phyloP scores from a whole-genome alignment of 2,329 filamentous ascomycete genomes.

The Penicillium oxalicum region DNA sequence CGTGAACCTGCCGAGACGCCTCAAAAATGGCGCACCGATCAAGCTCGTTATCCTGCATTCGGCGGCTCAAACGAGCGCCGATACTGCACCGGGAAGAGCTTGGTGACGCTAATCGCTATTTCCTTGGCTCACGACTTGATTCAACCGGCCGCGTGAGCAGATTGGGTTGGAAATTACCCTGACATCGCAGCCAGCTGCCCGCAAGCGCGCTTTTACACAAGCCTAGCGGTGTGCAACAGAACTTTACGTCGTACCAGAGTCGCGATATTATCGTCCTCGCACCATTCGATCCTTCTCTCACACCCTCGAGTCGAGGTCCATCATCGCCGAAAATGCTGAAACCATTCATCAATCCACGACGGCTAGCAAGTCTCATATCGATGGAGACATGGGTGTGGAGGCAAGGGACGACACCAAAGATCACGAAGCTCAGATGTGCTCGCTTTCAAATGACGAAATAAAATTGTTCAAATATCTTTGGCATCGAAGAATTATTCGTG shows the following conservation, averaged over 20 bases:
- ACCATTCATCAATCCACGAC: too few relatives aligned
- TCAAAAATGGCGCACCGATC: constrained; percentile 11
- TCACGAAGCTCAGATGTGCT: background rate
- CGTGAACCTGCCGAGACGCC: background rate
- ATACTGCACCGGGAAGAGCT: background rate
- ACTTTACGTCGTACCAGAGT: too few relatives aligned
- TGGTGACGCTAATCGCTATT: background rate
- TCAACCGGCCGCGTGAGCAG: background rate
- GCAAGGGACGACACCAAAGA: background rate
- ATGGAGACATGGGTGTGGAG: background rate
- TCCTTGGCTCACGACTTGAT: background rate
- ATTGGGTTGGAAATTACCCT: too few relatives aligned
- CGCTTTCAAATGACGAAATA: background rate
- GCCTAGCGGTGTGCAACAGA: too few relatives aligned
- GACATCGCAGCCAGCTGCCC: too few relatives aligned
- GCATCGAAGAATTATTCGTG: background rate
- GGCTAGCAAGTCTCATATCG: background rate
- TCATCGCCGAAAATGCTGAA: background rate
- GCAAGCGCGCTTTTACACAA: too few relatives aligned
- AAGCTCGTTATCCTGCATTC: constrained; percentile 4
- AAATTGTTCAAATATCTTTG: background rate
- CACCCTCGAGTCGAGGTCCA: background rate
- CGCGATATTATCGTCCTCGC: too few relatives aligned
- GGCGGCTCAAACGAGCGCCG: constrained; percentile 1
- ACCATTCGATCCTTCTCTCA: background rate